Evolutionary conservation across 495 filamentous ascomycete genomes (phyloP).

Genomic region (Aspergillus coremiiformis): DNA sequence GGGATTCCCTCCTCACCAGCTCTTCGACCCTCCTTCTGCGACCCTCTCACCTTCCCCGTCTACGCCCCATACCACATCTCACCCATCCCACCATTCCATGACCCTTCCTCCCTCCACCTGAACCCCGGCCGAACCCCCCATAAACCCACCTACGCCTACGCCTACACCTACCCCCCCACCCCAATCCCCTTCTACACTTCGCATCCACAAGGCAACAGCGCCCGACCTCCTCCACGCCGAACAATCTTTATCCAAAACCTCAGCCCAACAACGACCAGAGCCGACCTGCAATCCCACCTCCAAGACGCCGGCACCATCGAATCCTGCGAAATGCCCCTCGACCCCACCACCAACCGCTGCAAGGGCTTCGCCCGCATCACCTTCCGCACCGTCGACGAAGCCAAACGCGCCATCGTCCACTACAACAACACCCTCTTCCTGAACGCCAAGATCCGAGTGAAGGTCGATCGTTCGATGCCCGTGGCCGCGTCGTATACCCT

Average conservation of each 20-base stretch:
- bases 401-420: constrained; percentile 23
- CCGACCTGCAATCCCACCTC: constrained; percentile 20
- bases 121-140: constrained; percentile 2
- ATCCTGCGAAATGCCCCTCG: constrained; percentile 20
- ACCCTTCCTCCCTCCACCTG: constrained; percentile 6
- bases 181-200: background rate
- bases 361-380: constrained; percentile 26
- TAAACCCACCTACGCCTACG: background rate
- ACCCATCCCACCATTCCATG: constrained; percentile 15
- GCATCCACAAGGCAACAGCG: background rate
- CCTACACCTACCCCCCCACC: constrained; percentile 6
- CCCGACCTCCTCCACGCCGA: constrained; percentile 11
- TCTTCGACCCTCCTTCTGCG: constrained; percentile 25
- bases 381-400: constrained; percentile 30
- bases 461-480: constrained; percentile 15
- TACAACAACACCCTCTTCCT: constrained; percentile 30
- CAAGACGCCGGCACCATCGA: constrained; percentile 22
- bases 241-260: constrained; percentile 28
- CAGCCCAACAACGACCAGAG: constrained; percentile 15
- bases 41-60: constrained; percentile 25
- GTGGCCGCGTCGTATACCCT: background rate
- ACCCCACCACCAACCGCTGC: constrained; percentile 9
- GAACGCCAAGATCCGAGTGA: constrained; percentile 25
- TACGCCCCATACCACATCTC: constrained; percentile 28
- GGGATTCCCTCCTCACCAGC: constrained; percentile 27